Percentiles rank a stretch among this genome's conserved stretches.
These are phyloP conservation scores for Fragaria vesca DNA, from an alignment of 306 rosid genomes.

Conservation along the genomic window DNA sequence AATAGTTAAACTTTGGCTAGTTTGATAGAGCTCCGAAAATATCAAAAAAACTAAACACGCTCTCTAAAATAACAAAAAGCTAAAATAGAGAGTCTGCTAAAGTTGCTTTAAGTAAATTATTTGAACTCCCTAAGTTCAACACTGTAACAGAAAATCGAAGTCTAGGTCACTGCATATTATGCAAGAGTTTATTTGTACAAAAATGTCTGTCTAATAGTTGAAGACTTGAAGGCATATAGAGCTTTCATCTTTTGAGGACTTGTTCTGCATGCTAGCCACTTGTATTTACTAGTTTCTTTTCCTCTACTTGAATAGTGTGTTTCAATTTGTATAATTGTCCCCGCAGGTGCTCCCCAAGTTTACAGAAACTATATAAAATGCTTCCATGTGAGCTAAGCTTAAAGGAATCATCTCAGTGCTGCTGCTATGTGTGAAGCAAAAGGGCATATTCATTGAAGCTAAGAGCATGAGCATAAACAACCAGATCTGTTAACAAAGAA, in stretches of 20 bases:
- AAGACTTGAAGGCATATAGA: not conserved
- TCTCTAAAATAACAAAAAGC: too few species aligned
- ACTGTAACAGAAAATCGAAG: too few species aligned
- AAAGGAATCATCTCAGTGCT: constrained; percentile 2
- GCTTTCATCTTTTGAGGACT: not conserved
- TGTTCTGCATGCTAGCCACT: not conserved
- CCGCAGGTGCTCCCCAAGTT: constrained; percentile 1
- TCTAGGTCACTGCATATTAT: not conserved
- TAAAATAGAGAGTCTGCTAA: too few species aligned
- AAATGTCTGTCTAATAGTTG: not conserved
- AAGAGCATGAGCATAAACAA: not conserved
- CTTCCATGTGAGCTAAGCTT: constrained; percentile 13
- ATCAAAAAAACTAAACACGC: too few species aligned
- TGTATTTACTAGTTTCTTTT: not conserved
- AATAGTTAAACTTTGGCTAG: too few species aligned
- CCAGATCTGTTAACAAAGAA: not conserved
- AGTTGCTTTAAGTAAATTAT: not conserved
- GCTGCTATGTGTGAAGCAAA: not conserved
- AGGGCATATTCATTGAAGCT: constrained; percentile 4
- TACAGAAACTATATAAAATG: constrained; percentile 1
- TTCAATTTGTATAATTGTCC: constrained; percentile 3
- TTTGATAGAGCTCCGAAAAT: too few species aligned
- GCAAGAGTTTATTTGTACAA: not conserved
- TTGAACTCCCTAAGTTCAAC: not conserved
- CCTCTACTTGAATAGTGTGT: not conserved